Evolutionary conservation across 768 basidiomycete genomes (phyloP), one percentile per base, ranked within the genome.

Genomic region (Leccinum broughii): DNA sequence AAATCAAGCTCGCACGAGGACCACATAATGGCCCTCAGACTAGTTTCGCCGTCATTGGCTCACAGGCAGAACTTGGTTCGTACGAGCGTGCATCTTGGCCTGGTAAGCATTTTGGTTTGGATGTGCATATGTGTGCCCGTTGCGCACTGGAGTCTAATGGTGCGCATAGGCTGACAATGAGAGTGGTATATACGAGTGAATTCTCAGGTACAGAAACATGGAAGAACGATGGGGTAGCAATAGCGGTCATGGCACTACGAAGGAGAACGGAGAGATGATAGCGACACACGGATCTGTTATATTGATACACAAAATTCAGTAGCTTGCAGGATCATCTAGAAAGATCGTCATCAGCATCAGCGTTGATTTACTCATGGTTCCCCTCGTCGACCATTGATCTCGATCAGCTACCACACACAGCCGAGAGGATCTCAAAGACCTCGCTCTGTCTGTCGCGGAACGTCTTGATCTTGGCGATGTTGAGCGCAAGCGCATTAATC

Each of bases 401-500:
- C 54, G 37, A 20, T 59, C 59, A 71, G 11, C 54, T 56, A 14
- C 67, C 69, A 8, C 67, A 66, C 10, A 71, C 63, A 4, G 69
- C 69, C 0, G 69, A 70, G 2, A 70, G 57, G 32, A 92, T 83
- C 70, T 81, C 83, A 69, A 92, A 92, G 6, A 92, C 88, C 54
- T 83, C 78, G 2, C 77, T 80, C 73, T 92, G 88, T 52, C 90
- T 71, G 64, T 90, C 88, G 63, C 78, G 83, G 69, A 95, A 95
- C 53, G 89, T 84, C 59, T 78, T 80, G 57, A 95, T 73, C 68
- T 77, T 80, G 52, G 87, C 90, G 82, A 94, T 84, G 1, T 78
- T 81, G 63, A 95, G 67, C 62, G 88, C 87, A 13, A 94, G 78
- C 22, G 80, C 82, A 71, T 92, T 93, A 54, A 94, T 83, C 58